These are phyloP conservation scores for Tetraselmis striata DNA, from an alignment of 139 green algal species.

Conservation along the genomic window DNA sequence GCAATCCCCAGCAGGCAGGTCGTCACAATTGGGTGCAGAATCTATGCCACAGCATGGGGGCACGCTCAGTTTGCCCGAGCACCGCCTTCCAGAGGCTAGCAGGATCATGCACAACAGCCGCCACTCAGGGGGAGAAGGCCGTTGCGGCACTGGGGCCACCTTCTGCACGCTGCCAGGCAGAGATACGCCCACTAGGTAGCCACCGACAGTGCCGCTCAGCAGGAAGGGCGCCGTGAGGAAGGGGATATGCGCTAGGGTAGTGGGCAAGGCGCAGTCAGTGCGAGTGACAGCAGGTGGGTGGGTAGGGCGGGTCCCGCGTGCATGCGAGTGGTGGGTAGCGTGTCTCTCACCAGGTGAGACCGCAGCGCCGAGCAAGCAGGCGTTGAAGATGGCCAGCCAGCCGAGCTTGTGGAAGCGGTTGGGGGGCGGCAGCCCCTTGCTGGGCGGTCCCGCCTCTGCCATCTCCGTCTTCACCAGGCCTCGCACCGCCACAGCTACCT, in stretches of 20 bases:
- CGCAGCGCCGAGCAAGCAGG: constrained; percentile 23
- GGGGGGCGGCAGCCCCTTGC: neutral
- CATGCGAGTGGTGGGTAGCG: no score
- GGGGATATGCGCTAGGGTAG: neutral
- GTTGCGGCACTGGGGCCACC: constrained; percentile 5
- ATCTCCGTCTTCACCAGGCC: neutral
- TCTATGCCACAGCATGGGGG: no score
- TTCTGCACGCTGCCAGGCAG: neutral
- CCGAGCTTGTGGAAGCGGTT: constrained; percentile 34
- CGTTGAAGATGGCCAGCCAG: constrained; percentile 34
- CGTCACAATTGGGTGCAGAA: neutral
- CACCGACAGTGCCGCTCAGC: constrained; percentile 47
- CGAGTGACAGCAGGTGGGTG: no score
- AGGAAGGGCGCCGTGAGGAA: constrained; percentile 42
- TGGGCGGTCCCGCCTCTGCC: neutral
- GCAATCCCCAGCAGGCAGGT: neutral
- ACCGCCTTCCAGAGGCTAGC: no score
- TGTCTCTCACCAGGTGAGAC: no score
- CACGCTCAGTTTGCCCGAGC: no score
- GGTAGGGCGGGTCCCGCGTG: no score
- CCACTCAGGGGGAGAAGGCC: neutral
- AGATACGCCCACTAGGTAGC: constrained; percentile 49
- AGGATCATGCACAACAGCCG: no score
- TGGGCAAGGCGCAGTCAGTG: no score
- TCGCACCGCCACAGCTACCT: neutral